phyloP scores from a whole-genome alignment of 2,329 filamentous ascomycete genomes.

The Pseudopyrenochaeta lycopersici region DNA sequence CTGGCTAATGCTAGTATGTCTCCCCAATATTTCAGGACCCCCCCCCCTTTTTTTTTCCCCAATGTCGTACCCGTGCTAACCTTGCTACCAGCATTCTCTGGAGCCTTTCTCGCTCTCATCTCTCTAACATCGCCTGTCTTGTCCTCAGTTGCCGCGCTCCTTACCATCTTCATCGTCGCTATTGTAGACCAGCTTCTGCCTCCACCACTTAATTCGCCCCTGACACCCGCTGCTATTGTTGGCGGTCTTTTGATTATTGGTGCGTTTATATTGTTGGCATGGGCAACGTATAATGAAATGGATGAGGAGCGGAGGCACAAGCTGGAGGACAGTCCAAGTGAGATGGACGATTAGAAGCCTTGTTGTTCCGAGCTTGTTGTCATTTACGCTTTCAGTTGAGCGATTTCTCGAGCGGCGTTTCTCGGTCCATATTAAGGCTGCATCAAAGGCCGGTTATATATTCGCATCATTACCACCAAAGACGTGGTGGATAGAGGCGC shows the following conservation, averaged over 20 bases:
- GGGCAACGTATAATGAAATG: conserved; percentile 94
- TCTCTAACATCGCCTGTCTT: conserved; percentile 91
- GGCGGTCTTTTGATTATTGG: conserved; percentile 89
- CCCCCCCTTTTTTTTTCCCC: neutral
- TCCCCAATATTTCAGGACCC: no score
- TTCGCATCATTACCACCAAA: neutral
- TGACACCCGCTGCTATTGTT: conserved; percentile 76
- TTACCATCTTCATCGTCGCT: conserved; percentile 97
- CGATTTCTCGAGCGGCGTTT: neutral
- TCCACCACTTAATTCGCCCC: conserved; percentile 69
- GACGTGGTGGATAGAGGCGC: neutral
- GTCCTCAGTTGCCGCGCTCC: conserved; percentile 87
- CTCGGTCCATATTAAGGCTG: neutral
- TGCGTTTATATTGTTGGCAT: conserved; percentile 87
- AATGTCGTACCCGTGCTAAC: conserved; percentile 12
- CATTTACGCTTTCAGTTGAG: neutral
- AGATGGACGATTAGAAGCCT: conserved; percentile 50
- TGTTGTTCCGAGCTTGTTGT: neutral
- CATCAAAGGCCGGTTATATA: neutral
- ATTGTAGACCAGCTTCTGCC: conserved; percentile 89
- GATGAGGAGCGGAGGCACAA: conserved; percentile 78
- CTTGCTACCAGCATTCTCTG: conserved; percentile 73
- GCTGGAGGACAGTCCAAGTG: conserved; percentile 53
- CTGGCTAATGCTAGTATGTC: conserved; percentile 80
- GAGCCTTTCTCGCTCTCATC: conserved; percentile 91